Conservation (phyloP, 106 monocot species). For the Posidonia australis region DNA sequence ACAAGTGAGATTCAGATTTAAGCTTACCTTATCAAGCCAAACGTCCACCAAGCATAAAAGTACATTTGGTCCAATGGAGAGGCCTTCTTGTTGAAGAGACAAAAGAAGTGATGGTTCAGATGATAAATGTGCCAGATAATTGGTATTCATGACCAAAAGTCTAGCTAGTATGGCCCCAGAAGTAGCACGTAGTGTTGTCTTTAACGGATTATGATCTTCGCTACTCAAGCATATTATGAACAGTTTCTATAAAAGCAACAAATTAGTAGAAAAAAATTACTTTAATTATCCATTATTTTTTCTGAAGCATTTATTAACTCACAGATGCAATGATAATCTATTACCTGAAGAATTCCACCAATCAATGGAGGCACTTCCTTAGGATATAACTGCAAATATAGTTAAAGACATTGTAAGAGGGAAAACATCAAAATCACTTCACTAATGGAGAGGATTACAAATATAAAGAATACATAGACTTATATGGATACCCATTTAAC, state of each 20-base stretch:
- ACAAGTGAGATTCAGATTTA: neutral
- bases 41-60: slow-evolving; percentile 80
- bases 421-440: too few species aligned
- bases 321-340: neutral
- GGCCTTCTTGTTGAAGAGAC: slow-evolving; percentile 59
- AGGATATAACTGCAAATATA: slow-evolving; percentile 70
- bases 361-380: slow-evolving; percentile 71
- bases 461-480: too few species aligned
- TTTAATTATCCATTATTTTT: too few species aligned
- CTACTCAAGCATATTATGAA: slow-evolving; percentile 56
- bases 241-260: slow-evolving; percentile 53
- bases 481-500: too few species aligned
- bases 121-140: slow-evolving; percentile 67
- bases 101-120: slow-evolving; percentile 53
- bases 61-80: slow-evolving; percentile 58
- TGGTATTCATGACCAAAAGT: slow-evolving; percentile 81
- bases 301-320: neutral
- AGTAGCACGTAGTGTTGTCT: slow-evolving; percentile 53
- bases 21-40: slow-evolving; percentile 87
- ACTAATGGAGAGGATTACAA: too few species aligned
- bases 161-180: slow-evolving; percentile 82
- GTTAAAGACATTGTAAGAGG: neutral
- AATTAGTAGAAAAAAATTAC: neutral
- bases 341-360: slow-evolving; percentile 72
- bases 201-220: slow-evolving; percentile 58